Evolutionary conservation across 1,139 yeast species (phyloP).

Genomic region (Scheffersomyces parashehatae): DNA sequence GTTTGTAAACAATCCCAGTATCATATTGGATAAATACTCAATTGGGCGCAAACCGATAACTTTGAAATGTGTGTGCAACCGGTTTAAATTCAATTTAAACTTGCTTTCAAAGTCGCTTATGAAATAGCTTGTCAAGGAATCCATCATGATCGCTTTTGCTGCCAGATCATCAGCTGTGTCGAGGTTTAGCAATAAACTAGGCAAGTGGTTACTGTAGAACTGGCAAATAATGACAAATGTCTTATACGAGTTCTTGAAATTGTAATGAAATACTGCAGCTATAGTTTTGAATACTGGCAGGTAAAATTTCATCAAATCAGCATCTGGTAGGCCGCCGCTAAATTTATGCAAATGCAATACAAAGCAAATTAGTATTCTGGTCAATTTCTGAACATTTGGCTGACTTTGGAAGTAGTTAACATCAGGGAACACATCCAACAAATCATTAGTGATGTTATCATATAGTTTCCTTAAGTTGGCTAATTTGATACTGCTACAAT

Average conservation of each 20-base stretch:
- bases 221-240: slow-evolving; percentile 50
- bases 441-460: slow-evolving; percentile 21
- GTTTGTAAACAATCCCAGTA: slow-evolving; percentile 21
- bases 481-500: slow-evolving; percentile 2
- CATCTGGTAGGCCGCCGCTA: slow-evolving; percentile 10
- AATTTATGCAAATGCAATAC: slow-evolving; percentile 21
- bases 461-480: slow-evolving; percentile 5
- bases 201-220: slow-evolving; percentile 35
- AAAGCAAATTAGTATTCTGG: slow-evolving; percentile 26
- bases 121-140: slow-evolving; percentile 15
- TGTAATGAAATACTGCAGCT: slow-evolving; percentile 43
- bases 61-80: slow-evolving; percentile 52
- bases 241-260: slow-evolving; percentile 32
- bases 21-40: slow-evolving; percentile 25
- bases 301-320: slow-evolving; percentile 13
- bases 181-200: slow-evolving; percentile 23
- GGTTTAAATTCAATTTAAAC: slow-evolving; percentile 43
- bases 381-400: slow-evolving; percentile 27
- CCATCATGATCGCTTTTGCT: slow-evolving; percentile 3
- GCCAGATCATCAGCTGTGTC: slow-evolving; percentile 5
- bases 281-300: slow-evolving; percentile 30
- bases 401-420: slow-evolving; percentile 39
- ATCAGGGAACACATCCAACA: slow-evolving; percentile 42
- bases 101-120: slow-evolving; percentile 47
- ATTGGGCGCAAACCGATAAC: slow-evolving; percentile 33